Conservation (phyloP, 116 monocot species). For the Thalassia testudinum region DNA sequence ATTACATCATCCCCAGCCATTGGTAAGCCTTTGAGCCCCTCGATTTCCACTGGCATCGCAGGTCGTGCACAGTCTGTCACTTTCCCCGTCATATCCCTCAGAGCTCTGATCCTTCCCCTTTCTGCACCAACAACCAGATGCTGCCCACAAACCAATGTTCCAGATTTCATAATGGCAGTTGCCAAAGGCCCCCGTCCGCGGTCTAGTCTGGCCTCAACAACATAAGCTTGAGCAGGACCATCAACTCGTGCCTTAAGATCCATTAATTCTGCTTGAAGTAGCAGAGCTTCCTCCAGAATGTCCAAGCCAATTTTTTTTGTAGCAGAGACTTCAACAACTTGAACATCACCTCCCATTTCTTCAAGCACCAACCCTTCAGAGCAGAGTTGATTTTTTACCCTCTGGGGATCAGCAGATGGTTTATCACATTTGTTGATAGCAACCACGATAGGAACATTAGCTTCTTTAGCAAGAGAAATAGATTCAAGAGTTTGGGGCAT, state of each 20-base stretch:
- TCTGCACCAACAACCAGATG: conserved; percentile 81
- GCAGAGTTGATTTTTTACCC: conserved; percentile 71
- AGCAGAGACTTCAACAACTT: conserved; percentile 94
- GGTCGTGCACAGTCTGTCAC: conserved; percentile 33
- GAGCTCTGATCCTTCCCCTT: conserved; percentile 71
- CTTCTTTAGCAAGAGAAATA: conserved; percentile 68
- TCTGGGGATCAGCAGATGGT: conserved; percentile 74
- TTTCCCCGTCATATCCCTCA: conserved; percentile 62
- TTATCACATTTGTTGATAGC: conserved; percentile 99
- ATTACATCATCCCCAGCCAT: conserved; percentile 97
- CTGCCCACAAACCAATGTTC: conserved; percentile 58
- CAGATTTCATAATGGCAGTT: conserved; percentile 84
- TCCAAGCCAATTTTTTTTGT: conserved; percentile 52
- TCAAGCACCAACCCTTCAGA: conserved; percentile 77
- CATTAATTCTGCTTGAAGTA: conserved; percentile 95
- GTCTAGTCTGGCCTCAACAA: conserved; percentile 92
- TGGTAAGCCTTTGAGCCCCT: conserved; percentile 91
- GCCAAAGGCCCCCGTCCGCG: conserved; percentile 80
- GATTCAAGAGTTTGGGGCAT: conserved; percentile 99
- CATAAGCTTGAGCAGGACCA: conserved; percentile 88
- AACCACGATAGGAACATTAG: conserved; percentile 87
- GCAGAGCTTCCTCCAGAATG: conserved; percentile 82
- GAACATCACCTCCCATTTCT: conserved; percentile 94
- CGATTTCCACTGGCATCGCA: conserved; percentile 83
- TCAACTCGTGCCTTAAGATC: conserved; percentile 77